Evolutionary conservation across 805 yeast species (phyloP).

Genomic region (Ogataea trehaloabstinens): DNA sequence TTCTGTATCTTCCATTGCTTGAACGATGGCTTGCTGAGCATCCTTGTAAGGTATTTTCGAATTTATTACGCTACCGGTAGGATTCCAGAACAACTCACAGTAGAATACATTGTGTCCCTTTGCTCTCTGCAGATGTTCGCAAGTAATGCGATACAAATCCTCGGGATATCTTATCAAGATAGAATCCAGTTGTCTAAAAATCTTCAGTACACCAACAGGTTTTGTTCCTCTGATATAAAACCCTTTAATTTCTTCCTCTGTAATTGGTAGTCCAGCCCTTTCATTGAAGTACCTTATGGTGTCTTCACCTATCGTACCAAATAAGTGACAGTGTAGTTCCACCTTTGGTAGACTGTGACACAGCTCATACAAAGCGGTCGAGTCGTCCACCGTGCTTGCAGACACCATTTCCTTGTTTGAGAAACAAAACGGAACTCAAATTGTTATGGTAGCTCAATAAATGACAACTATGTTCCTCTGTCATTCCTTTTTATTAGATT

Average conservation of each 20-base stretch:
- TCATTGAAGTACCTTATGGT: constrained; percentile 24
- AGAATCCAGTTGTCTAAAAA: constrained; percentile 29
- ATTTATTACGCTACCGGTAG: constrained; percentile 30
- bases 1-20: constrained; percentile 26
- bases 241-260: constrained; percentile 24
- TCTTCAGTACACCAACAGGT: constrained; percentile 31
- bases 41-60: constrained; percentile 26
- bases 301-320: constrained; percentile 28
- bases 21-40: constrained; percentile 27
- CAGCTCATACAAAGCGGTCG: constrained; percentile 13
- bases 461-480: too few species aligned
- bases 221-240: constrained; percentile 32
- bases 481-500: too few species aligned
- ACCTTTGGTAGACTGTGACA: constrained; percentile 31
- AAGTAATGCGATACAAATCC: constrained; percentile 28
- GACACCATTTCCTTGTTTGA: too few species aligned
- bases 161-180: constrained; percentile 21
- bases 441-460: too few species aligned
- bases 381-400: too few species aligned
- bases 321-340: constrained; percentile 33
- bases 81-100: constrained; percentile 33
- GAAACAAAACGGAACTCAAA: too few species aligned
- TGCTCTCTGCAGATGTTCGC: constrained; percentile 26
- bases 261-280: constrained; percentile 23
- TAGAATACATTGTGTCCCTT: constrained; percentile 25